A percentile compares a stretch with the other conserved stretches of the same genome.
Conservation (phyloP, 2,329 filamentous ascomycete genomes). For the Shiraia sp. region DNA sequence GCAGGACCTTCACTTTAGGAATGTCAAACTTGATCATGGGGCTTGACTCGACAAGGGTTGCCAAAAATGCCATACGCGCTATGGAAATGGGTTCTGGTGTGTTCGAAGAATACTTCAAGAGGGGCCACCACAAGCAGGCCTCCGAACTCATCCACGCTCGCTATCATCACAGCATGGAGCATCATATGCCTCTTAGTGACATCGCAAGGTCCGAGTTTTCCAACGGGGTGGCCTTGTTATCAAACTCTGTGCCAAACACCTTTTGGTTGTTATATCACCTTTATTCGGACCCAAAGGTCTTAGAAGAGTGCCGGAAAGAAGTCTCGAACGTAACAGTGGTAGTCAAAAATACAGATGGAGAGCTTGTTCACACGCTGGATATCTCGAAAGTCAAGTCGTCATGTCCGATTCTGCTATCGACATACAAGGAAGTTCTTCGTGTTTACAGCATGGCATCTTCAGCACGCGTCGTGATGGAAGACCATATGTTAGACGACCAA, state of each 20-base stretch:
- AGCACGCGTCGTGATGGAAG: slow-evolving; percentile 35
- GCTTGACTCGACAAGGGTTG: slow-evolving; percentile 24
- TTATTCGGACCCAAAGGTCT: slow-evolving; percentile 32
- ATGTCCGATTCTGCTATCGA: slow-evolving; percentile 45
- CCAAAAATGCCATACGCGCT: slow-evolving; percentile 28
- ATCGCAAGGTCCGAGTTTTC: slow-evolving; percentile 46
- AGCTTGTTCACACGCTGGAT: slow-evolving; percentile 19
- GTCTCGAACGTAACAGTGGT: neutral
- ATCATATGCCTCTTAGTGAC: slow-evolving; percentile 38
- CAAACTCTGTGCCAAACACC: slow-evolving; percentile 41
- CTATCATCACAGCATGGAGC: slow-evolving; percentile 30
- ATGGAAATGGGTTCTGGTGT: slow-evolving; percentile 36
- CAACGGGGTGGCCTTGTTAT: slow-evolving; percentile 39
- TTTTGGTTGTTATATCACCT: slow-evolving; percentile 47
- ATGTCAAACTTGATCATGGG: slow-evolving; percentile 10
- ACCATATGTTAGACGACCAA: slow-evolving; percentile 30
- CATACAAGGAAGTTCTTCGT: slow-evolving; percentile 47
- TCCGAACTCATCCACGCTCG: slow-evolving; percentile 40
- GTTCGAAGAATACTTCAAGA: slow-evolving; percentile 45
- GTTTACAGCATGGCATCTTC: slow-evolving; percentile 36
- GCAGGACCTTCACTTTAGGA: slow-evolving; percentile 22
- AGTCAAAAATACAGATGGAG: slow-evolving; percentile 1
- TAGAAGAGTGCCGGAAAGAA: slow-evolving; percentile 31
- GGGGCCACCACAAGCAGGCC: slow-evolving; percentile 31
- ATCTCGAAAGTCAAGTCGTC: slow-evolving; percentile 37